Percentiles rank a stretch among this genome's conserved stretches.
Conservation (phyloP, 2,329 filamentous ascomycete genomes). For the Monosporascus cannonballus region DNA sequence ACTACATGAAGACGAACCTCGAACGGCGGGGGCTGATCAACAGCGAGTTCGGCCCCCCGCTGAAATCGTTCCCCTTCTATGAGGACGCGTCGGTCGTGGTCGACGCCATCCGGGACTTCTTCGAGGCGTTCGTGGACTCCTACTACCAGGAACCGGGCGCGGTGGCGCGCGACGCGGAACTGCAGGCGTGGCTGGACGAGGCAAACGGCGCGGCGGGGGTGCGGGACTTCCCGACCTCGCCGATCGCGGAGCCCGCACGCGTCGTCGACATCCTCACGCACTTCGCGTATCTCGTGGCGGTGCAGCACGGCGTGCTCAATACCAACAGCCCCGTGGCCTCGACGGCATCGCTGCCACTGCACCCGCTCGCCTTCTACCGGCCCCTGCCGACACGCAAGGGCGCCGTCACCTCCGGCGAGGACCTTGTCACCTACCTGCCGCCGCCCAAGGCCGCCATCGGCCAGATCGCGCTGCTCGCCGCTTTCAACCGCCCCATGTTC, state of each 20-base stretch:
- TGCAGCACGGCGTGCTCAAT: slow-evolving; percentile 37
- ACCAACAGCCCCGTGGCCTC: slow-evolving; percentile 31
- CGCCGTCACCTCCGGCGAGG: slow-evolving; percentile 11
- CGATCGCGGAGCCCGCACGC: slow-evolving; percentile 14
- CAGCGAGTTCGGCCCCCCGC: slow-evolving; percentile 24
- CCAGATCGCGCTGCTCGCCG: slow-evolving; percentile 30
- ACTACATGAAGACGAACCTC: slow-evolving; percentile 34
- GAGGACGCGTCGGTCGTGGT: slow-evolving; percentile 34
- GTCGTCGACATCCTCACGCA: slow-evolving; percentile 38
- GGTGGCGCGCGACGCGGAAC: slow-evolving; percentile 31
- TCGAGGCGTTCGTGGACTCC: slow-evolving; percentile 34
- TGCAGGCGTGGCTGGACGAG: slow-evolving; percentile 39
- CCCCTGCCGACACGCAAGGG: slow-evolving; percentile 34
- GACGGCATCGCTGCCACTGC: slow-evolving; percentile 34
- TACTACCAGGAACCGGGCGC: slow-evolving; percentile 32
- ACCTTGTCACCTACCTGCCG: slow-evolving; percentile 28
- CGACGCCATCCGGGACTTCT: slow-evolving; percentile 30
- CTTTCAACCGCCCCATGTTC: slow-evolving; percentile 35
- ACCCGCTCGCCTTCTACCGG: slow-evolving; percentile 34
- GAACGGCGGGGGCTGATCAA: slow-evolving; percentile 34
- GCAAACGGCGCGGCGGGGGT: slow-evolving; percentile 29
- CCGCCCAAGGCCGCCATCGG: slow-evolving; percentile 26
- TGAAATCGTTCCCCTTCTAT: slow-evolving; percentile 38
- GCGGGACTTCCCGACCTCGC: slow-evolving; percentile 34
- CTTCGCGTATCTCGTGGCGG: slow-evolving; percentile 28